Base-by-base conservation (phyloP, 192 early-diverging fungal genomes). In the Umbelopsis ramanniana region DNA sequence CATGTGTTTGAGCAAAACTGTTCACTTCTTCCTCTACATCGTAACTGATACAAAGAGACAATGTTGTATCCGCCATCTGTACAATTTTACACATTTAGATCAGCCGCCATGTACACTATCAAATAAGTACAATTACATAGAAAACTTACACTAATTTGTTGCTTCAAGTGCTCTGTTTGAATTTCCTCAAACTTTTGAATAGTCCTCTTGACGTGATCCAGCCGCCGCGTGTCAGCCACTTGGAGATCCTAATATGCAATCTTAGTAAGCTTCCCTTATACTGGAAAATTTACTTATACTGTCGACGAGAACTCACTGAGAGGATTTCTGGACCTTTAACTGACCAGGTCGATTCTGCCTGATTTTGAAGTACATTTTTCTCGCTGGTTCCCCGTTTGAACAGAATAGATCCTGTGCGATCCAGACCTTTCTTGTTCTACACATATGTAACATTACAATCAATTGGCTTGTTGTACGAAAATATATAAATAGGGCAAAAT, bases 31-130 rank as follows among this genome's bases (percentile, higher is more conserved):
- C 29, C 11, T 63, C 57, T 2, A 29, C 24, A 4, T 29, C 57
- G n/a, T 63, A 70, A 10, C 35, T 52, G 10, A 83, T 84, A 63
- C 79, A 78, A 29, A 54, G 24, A 4, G 71, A 38, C 24, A 66
- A 37, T 0, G 71, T 72, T 29, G 15, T 22, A 66, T 66, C 48
- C 24, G 71, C 71, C 43, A 72, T 72, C 70, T 71, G 54, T 43
- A 52, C 4, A 43, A 5, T 4, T 43, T 50, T 50, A 15, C 48
- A 17, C 6, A n/a, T 50, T 50, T 4, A 70, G 29, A 21, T 17
- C 40, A 35, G 14, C 52, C 26, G 52, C 40, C 40, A 43, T 43
- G 11, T 8, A 40, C 4, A 33, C 29, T 43, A 9, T 37, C 14
- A 33, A 52, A 2, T 21, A 54, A 7, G 26, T 0, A 21, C 12